These are phyloP conservation scores for Nicotiana sylvestris DNA, from an alignment of 257 asterid species.

Conservation along the genomic window DNA sequence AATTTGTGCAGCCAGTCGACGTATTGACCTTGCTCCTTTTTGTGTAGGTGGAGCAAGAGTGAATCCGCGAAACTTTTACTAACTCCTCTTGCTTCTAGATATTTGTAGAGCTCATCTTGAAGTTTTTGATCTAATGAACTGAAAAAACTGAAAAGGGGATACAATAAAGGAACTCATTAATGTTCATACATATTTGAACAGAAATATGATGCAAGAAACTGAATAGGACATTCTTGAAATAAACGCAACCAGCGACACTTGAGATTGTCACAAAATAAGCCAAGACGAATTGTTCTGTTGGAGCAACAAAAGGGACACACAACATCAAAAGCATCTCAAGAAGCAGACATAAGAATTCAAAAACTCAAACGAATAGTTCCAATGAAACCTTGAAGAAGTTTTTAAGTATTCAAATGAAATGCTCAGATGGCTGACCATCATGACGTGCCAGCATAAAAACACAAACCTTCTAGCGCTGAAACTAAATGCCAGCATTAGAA, in stretches of 20 bases:
- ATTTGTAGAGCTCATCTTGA: slow-evolving; percentile 60
- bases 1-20: slow-evolving; percentile 72
- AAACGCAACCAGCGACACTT: neutral
- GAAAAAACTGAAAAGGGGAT: slow-evolving; percentile 11
- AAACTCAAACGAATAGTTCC: neutral
- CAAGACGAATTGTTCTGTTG: neutral
- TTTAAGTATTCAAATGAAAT: neutral
- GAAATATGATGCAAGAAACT: neutral
- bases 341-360: neutral
- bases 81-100: slow-evolving; percentile 66
- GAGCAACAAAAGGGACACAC: neutral
- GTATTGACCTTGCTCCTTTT: slow-evolving; percentile 78
- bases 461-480: neutral
- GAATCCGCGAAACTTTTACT: slow-evolving; percentile 48
- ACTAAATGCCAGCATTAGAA: neutral
- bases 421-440: neutral
- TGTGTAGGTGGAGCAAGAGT: slow-evolving; percentile 63
- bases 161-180: neutral
- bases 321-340: neutral
- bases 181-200: neutral
- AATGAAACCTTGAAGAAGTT: neutral
- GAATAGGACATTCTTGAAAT: neutral
- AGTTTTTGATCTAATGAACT: slow-evolving; percentile 60
- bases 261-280: neutral
- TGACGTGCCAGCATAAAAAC: neutral